Base-by-base conservation (phyloP, 1,284 basidiomycete species). In the Austropuccinia psidii region DNA sequence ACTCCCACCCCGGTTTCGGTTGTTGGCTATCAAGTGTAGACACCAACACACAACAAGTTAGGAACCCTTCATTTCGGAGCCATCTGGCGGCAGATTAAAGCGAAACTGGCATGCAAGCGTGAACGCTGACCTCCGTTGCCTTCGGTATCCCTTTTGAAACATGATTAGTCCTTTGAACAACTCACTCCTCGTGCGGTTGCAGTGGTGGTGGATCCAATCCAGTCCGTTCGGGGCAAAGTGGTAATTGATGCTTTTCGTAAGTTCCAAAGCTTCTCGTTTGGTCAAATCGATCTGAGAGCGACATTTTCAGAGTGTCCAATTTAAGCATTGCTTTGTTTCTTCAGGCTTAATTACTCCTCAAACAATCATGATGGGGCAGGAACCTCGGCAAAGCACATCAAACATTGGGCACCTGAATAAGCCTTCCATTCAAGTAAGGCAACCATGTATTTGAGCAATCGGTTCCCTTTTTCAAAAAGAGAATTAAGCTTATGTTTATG, bases 391-490 rank as follows among this genome's bases (percentile, higher is more conserved):
- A 82, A 97, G 93, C 67, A 99, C 96, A 15, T 93, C 91, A 50
- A 99, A 99, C 81, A 94, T 98, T 75, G 96, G 96, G 13, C 95
- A 98, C 80, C 90, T 99, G 81, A 96, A 96, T 83, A 98, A 98
- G 82, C 96, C 96, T 17, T 92, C 90, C 72, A 98, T 99, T 80
- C 96, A 98, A 82, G 91, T 62, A 8, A 37, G 58, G 21, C 39
- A 43, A 24, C 33, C 17, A 47, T 31, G 11, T 31, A 50, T 11
- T n/a, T n/a, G 11, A 11, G 43, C 43, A 45, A n/a, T 11, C 11
- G 11, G 43, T 45, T 45, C n/a, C 43, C 43, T 45, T 45, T 45
- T 45, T 45, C 11, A 57, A 21, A 6, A 29, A 57, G 21, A 33
- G 27, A 11, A 39, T 21, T 29, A n/a, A 45, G 13, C 27, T 2